Percentiles rank a stretch among this genome's conserved stretches.
Evolutionary conservation across 1,139 yeast species (phyloP).

Genomic region (Casaregolazyma suthepensis): DNA sequence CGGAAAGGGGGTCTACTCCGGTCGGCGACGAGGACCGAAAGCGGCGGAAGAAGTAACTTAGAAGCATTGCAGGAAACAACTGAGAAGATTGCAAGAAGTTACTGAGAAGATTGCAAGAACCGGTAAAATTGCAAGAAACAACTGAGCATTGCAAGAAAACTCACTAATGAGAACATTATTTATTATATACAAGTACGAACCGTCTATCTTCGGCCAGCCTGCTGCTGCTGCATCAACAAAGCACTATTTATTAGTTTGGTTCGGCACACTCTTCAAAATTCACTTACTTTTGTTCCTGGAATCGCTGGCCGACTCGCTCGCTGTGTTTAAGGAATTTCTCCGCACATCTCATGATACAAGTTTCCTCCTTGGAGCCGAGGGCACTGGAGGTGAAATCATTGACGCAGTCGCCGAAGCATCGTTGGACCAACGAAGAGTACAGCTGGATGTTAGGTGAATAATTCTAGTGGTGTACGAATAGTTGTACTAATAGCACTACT

Average conservation of each 20-base stretch:
- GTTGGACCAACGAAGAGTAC: slow-evolving; percentile 89
- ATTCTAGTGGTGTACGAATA: background rate
- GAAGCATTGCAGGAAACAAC: slow-evolving; percentile 6
- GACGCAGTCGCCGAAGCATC: slow-evolving; percentile 96
- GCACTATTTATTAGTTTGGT: slow-evolving; percentile 18
- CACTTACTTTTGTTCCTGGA: slow-evolving; percentile 81
- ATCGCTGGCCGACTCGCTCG: slow-evolving; percentile 97
- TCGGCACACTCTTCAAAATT: too few relatives aligned
- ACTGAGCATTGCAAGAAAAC: too few relatives aligned
- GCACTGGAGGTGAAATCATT: slow-evolving; percentile 93
- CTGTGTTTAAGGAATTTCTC: slow-evolving; percentile 97
- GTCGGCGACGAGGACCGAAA: slow-evolving; percentile 12
- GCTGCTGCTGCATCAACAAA: slow-evolving; percentile 24
- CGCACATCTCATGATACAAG: slow-evolving; percentile 86
- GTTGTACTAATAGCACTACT: too few relatives aligned
- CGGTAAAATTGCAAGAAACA: too few relatives aligned
- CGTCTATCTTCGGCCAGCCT: slow-evolving; percentile 1
- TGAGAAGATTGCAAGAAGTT: slow-evolving; percentile 10
- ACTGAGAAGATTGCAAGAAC: too few relatives aligned
- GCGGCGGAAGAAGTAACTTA: slow-evolving; percentile 8
- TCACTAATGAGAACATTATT: background rate
- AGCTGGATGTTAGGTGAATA: slow-evolving; percentile 29
- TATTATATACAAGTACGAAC: slow-evolving; percentile 6
- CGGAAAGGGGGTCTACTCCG: slow-evolving; percentile 21
- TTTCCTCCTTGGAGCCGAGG: slow-evolving; percentile 74